Percentiles rank a stretch among this genome's conserved stretches.
These are phyloP conservation scores for Russula emetica DNA, from an alignment of 768 basidiomycete species.

Conservation along the genomic window DNA sequence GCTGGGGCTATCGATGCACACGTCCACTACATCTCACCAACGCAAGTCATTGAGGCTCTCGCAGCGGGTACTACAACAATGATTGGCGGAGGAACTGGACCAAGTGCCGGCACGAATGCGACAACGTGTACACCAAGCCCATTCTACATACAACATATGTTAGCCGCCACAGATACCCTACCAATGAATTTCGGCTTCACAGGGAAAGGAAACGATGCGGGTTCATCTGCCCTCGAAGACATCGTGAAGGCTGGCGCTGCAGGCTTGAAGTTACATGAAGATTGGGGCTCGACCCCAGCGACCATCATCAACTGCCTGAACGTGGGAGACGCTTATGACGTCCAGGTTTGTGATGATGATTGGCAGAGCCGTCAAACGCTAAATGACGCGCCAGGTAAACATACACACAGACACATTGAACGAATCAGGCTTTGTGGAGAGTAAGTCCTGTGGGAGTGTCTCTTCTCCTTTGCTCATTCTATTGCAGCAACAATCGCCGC, in stretches of 20 bases:
- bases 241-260: conserved; percentile 78
- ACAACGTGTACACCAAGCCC: conserved; percentile 92
- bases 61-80: conserved; percentile 85
- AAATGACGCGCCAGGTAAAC: conserved; percentile 54
- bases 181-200: conserved; percentile 94
- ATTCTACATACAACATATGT: conserved; percentile 87
- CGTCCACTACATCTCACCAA: conserved; percentile 93
- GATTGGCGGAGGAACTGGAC: conserved; percentile 96
- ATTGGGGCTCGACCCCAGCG: conserved; percentile 91
- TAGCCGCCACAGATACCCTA: conserved; percentile 84
- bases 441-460: conserved; percentile 40
- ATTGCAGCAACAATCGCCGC: conserved; percentile 76
- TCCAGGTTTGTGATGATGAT: conserved; percentile 57
- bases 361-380: neutral
- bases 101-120: conserved; percentile 82
- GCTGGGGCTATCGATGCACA: conserved; percentile 92
- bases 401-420: conserved; percentile 98
- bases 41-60: conserved; percentile 82
- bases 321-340: conserved; percentile 86
- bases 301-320: conserved; percentile 72
- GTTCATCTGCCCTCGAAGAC: conserved; percentile 67
- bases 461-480: conserved; percentile 1
- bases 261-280: conserved; percentile 94
- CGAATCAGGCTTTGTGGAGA: conserved; percentile 95
- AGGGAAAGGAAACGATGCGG: conserved; percentile 94